phyloP scores from a whole-genome alignment of 2,329 filamentous ascomycete species.

The Arthroderma sp. region DNA sequence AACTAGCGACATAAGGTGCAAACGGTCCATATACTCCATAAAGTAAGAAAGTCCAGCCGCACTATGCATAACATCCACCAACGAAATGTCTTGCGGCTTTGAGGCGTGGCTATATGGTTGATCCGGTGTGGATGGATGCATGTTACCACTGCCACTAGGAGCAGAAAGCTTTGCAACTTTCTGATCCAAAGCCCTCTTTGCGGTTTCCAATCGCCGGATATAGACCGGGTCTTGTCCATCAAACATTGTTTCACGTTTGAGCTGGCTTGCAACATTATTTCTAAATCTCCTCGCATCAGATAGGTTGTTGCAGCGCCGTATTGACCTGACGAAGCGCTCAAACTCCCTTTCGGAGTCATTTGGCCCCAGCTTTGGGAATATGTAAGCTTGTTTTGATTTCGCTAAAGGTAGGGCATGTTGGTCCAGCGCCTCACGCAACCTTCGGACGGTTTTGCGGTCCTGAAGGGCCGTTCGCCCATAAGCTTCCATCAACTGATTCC shows the following conservation, averaged over 20 bases:
- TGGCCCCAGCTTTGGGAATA: conserved; percentile 67
- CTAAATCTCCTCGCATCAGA: conserved; percentile 87
- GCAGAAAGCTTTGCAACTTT: conserved; percentile 70
- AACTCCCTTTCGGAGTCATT: conserved; percentile 85
- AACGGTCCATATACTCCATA: conserved; percentile 99
- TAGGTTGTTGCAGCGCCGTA: conserved; percentile 77
- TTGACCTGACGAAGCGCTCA: conserved; percentile 82
- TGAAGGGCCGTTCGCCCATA: conserved; percentile 77
- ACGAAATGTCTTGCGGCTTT: conserved; percentile 58
- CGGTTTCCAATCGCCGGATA: conserved; percentile 78
- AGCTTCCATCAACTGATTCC: conserved; percentile 93
- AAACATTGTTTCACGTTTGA: conserved; percentile 69
- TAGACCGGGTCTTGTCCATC: conserved; percentile 77
- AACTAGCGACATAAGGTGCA: conserved; percentile 72
- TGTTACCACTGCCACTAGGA: conserved; percentile 40
- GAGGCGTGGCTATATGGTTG: conserved; percentile 33
- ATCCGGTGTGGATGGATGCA: not conserved
- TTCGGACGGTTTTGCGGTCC: conserved; percentile 87
- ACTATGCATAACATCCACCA: conserved; percentile 79
- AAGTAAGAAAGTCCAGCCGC: conserved; percentile 90
- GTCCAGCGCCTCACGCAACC: conserved; percentile 80
- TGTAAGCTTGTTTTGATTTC: conserved; percentile 49
- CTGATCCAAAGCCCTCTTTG: conserved; percentile 77
- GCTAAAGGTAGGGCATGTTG: conserved; percentile 80
- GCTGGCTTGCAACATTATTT: conserved; percentile 81